Conservation (phyloP, 345 rosid species). For the Acer saccharum region DNA sequence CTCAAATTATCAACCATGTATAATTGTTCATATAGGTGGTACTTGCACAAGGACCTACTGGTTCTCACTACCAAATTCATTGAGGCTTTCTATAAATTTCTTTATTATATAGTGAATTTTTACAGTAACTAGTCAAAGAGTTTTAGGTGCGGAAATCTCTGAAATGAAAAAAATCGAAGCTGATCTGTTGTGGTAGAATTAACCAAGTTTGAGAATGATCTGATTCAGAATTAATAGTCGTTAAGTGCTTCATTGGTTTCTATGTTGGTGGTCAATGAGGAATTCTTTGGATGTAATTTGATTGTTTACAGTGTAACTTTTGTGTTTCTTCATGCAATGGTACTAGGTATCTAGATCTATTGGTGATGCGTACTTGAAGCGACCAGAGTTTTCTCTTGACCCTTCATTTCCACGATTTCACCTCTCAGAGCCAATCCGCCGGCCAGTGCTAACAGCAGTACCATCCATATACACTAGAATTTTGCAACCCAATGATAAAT, state of each 20-base stretch:
- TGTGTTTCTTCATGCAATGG: conserved; percentile 12
- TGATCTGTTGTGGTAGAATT: background rate
- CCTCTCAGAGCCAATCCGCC: conserved; percentile 68
- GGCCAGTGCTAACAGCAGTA: conserved; percentile 83
- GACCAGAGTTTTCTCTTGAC: conserved; percentile 82
- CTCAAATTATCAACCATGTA: background rate
- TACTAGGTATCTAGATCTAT: conserved; percentile 87
- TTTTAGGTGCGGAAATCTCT: background rate
- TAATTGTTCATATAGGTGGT: background rate
- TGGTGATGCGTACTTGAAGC: conserved; percentile 96
- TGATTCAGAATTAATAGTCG: background rate
- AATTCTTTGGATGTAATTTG: background rate
- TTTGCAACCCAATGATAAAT: conserved; percentile 67
- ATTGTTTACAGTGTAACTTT: background rate
- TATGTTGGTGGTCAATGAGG: background rate
- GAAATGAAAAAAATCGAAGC: background rate
- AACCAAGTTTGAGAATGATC: background rate
- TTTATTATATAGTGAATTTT: background rate
- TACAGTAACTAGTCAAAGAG: background rate
- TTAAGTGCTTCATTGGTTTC: background rate
- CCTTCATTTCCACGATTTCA: conserved; percentile 86
- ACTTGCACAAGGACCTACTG: background rate
- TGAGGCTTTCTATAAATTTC: background rate
- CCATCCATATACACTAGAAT: conserved; percentile 66
- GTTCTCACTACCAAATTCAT: background rate